A percentile compares a stretch with the other conserved stretches of the same genome.
phyloP scores from a whole-genome alignment of 768 basidiomycete species.

The Boletus fagicola region DNA sequence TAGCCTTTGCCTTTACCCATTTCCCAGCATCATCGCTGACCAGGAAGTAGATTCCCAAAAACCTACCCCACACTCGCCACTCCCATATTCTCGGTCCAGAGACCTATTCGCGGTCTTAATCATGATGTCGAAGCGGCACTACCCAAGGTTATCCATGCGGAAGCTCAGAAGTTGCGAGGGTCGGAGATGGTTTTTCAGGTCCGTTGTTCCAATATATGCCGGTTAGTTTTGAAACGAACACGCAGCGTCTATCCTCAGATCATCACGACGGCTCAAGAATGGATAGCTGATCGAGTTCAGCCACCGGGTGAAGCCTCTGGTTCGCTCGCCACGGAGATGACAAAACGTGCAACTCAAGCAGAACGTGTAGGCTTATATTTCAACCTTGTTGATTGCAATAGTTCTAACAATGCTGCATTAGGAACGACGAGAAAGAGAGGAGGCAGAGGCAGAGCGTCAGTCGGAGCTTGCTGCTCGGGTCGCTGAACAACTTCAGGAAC shows the following conservation, averaged over 20 bases:
- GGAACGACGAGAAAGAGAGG: constrained; percentile 54
- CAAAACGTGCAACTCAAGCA: constrained; percentile 64
- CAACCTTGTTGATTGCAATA: neutral
- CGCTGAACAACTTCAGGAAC: constrained; percentile 60
- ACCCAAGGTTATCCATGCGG: constrained; percentile 56
- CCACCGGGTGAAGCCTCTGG: constrained; percentile 59
- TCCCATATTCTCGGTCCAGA: constrained; percentile 67
- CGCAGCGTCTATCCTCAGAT: constrained; percentile 43
- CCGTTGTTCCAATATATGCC: constrained; percentile 14
- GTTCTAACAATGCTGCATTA: constrained; percentile 23
- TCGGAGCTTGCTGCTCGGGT: constrained; percentile 48
- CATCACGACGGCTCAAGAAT: constrained; percentile 66
- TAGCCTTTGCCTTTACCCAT: constrained; percentile 32
- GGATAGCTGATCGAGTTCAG: constrained; percentile 57
- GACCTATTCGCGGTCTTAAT: constrained; percentile 57
- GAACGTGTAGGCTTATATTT: constrained; percentile 48
- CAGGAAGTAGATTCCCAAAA: constrained; percentile 61
- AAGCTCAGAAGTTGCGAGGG: constrained; percentile 64
- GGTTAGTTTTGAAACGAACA: constrained; percentile 1
- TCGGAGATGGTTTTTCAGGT: constrained; percentile 81
- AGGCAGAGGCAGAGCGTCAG: constrained; percentile 53
- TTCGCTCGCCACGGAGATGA: constrained; percentile 80
- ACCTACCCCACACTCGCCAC: constrained; percentile 75
- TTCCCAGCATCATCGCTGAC: neutral
- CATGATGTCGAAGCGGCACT: constrained; percentile 57